Base-by-base conservation (phyloP, 352 stramenopile species). In the Globisporangium spinosum region DNA sequence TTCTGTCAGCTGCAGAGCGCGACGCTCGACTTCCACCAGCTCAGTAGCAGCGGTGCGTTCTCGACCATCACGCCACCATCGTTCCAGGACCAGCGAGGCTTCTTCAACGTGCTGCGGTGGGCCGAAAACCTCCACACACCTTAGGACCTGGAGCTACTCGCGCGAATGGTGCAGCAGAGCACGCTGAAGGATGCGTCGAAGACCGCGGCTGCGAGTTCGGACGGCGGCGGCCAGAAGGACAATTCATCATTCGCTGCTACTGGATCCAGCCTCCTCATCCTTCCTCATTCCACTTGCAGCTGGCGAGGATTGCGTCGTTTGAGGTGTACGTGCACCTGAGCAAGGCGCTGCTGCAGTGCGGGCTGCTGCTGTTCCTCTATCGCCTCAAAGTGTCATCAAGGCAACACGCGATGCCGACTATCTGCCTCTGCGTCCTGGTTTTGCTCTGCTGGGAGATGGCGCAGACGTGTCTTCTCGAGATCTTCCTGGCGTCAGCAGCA, bases 51-150 rank as follows among this genome's bases (percentile, higher is more conserved):
- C 22, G 62, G 35, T 43, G 35, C 27, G 54, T 69, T 68, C 71
- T 58, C 79, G 8, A 67, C 68, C n/a, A 34, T 58, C 13, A 64
- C 22, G 29, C 32, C 29, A n/a, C 60, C 65, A 22, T 34, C 65
- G 47, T 81, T 89, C 51, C 72, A 76, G 40, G 64, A 69, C 4
- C 79, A 77, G 22, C 69, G 58, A 8, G 79, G 83, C 23, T 91
- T 89, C 55, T 69, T 79, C 58, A 75, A 70, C 35, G 79, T 83
- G 7, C 45, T 89, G 17, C 79, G 74, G 15, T 91, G 81, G 83
- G 64, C 89, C 15, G 83, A 91, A 67, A 78, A 74, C 38, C 64
- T 87, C 10, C 73, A 77, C 38, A 70, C 75, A 1, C 49, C 65
- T 17, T 68, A 89, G 34, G 75, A 85, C 0, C 58, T 91, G 25